Percentiles rank a stretch among this genome's conserved stretches.
These are phyloP conservation scores for Astrothelium macrocarpum DNA, from an alignment of 495 filamentous ascomycete genomes.

Conservation along the genomic window DNA sequence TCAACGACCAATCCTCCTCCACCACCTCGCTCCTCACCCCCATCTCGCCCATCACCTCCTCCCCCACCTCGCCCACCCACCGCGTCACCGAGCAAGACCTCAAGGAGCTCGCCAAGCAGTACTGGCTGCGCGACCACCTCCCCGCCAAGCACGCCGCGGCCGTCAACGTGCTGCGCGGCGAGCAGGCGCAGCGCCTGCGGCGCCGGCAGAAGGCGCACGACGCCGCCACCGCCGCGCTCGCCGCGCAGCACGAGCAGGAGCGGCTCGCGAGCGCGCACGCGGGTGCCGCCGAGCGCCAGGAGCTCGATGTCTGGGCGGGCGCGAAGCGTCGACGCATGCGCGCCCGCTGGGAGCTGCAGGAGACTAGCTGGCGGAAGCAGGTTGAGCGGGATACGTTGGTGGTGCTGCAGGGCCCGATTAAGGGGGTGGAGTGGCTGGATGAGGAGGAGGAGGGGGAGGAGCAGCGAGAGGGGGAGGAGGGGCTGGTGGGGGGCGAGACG, in stretches of 20 bases:
- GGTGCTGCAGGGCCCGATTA: neutral
- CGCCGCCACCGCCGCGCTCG: slow-evolving; percentile 32
- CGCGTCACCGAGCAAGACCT: slow-evolving; percentile 48
- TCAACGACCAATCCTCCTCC: slow-evolving; percentile 16
- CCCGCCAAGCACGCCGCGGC: slow-evolving; percentile 58
- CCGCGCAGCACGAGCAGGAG: slow-evolving; percentile 42
- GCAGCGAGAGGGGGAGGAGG: neutral
- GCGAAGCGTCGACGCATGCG: neutral
- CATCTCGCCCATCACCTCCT: slow-evolving; percentile 29
- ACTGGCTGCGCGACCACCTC: slow-evolving; percentile 59
- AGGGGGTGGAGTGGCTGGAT: neutral
- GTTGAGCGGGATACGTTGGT: neutral
- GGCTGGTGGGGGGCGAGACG: neutral
- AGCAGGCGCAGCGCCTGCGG: slow-evolving; percentile 61
- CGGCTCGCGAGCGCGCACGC: slow-evolving; percentile 48
- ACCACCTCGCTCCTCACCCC: slow-evolving; percentile 26
- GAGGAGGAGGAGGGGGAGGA: neutral
- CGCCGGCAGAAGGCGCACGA: slow-evolving; percentile 57
- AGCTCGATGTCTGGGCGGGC: slow-evolving; percentile 35
- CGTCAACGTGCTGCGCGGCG: slow-evolving; percentile 73
- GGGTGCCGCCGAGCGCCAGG: slow-evolving; percentile 42
- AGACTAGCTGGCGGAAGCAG: neutral
- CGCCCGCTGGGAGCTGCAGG: neutral
- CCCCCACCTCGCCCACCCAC: slow-evolving; percentile 20
- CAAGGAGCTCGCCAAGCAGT: slow-evolving; percentile 60